Conservation (phyloP, 805 yeast genomes). For the Saccharomycopsis fermentans region DNA sequence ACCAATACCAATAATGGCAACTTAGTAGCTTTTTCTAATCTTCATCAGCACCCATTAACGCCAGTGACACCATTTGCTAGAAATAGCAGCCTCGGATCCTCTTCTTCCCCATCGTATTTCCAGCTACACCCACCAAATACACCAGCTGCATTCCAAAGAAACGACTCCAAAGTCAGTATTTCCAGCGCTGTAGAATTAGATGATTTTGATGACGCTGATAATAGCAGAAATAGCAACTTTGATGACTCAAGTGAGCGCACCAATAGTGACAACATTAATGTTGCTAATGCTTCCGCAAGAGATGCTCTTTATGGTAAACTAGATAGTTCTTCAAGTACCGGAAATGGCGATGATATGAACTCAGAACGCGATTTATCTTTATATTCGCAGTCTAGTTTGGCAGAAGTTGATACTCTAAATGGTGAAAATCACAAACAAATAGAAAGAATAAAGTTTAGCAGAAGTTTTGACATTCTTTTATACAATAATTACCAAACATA, state of each 20-base stretch:
- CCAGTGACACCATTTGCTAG: constrained; percentile 7
- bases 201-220: neutral
- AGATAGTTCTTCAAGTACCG: neutral
- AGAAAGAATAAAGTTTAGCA: constrained; percentile 6
- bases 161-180: constrained; percentile 11
- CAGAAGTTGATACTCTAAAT: constrained; percentile 4
- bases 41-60: constrained; percentile 5
- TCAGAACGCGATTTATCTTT: constrained; percentile 10
- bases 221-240: neutral
- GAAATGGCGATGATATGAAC: constrained; percentile 3
- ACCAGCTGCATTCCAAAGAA: constrained; percentile 3
- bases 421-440: neutral
- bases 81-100: neutral
- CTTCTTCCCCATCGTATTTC: constrained; percentile 4
- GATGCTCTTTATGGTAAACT: neutral
- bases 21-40: neutral
- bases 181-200: constrained; percentile 11
- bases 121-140: neutral
- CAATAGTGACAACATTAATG: neutral
- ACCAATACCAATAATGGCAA: neutral
- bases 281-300: neutral
- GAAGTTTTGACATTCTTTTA: constrained; percentile 11
- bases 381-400: constrained; percentile 14
- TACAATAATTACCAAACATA: constrained; percentile 34
- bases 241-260: neutral